phyloP scores from a whole-genome alignment of 2,329 filamentous ascomycete genomes.

The Botrytis galanthina region DNA sequence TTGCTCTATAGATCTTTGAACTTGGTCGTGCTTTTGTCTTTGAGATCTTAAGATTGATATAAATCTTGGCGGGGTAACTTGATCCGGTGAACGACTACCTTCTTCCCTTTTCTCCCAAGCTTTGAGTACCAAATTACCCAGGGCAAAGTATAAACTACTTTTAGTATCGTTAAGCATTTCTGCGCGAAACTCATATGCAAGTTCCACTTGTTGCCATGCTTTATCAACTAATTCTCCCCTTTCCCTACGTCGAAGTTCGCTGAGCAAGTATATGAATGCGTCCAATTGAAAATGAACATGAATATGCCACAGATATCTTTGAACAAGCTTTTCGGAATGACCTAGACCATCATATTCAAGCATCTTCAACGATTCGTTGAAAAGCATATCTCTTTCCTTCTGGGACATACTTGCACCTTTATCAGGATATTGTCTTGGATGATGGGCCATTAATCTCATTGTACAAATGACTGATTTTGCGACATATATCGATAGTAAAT shows the following conservation, averaged over 20 bases:
- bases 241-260: conserved; percentile 37
- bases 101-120: conserved; percentile 37
- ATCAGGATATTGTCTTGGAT: conserved; percentile 37
- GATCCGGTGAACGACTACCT: conserved; percentile 19
- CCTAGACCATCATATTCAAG: conserved; percentile 39
- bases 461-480: conserved; percentile 35
- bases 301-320: conserved; percentile 40
- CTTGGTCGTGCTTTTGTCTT: conserved; percentile 20
- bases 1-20: not conserved
- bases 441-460: conserved; percentile 38
- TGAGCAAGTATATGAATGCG: conserved; percentile 40
- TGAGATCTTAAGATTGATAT: conserved; percentile 28
- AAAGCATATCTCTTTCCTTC: conserved; percentile 38
- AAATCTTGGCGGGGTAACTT: conserved; percentile 16
- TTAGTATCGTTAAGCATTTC: conserved; percentile 35
- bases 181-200: conserved; percentile 35
- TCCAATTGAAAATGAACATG: conserved; percentile 40
- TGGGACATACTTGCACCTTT: conserved; percentile 37
- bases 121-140: conserved; percentile 36
- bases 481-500: conserved; percentile 36
- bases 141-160: conserved; percentile 33
- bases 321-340: conserved; percentile 34
- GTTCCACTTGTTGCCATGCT: conserved; percentile 37
- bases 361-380: conserved; percentile 41
- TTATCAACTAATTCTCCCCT: conserved; percentile 35